Conservation (phyloP, 352 stramenopile species). For the Phytophthora boehmeriae region DNA sequence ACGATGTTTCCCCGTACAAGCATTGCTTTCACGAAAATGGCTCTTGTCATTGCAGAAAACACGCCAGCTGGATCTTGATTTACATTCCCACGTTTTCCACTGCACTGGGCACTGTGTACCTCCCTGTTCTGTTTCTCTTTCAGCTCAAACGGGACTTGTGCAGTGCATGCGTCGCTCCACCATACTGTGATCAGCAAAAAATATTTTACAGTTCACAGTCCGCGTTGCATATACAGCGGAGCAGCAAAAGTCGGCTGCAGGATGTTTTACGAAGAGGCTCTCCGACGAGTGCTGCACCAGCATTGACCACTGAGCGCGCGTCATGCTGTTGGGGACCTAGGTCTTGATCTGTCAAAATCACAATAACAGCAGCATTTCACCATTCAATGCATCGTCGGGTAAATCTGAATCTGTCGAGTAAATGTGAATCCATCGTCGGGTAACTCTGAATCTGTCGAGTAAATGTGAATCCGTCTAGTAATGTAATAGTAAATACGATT, state of each 20-base stretch:
- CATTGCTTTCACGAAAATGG: background rate
- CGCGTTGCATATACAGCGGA: background rate
- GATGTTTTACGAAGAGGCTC: background rate
- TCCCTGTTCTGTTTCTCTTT: background rate
- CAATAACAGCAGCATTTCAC: too few relatives aligned
- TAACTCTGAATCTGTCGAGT: too few relatives aligned
- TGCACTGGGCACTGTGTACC: slow-evolving; percentile 1
- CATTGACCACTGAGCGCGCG: background rate
- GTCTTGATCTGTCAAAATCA: too few relatives aligned
- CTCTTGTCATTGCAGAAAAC: background rate
- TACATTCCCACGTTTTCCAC: slow-evolving; percentile 6
- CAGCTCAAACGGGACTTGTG: background rate
- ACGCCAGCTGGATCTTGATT: background rate
- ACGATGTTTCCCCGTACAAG: background rate
- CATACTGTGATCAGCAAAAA: background rate
- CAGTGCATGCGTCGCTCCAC: background rate
- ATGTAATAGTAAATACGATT: slow-evolving; percentile 3
- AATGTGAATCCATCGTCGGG: too few relatives aligned
- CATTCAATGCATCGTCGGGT: too few relatives aligned
- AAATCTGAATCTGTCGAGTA: too few relatives aligned
- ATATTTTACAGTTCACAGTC: background rate
- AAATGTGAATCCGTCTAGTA: too few relatives aligned
- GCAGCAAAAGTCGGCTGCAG: slow-evolving; percentile 1
- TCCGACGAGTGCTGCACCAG: background rate
- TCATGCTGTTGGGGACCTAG: too few relatives aligned